Conservation (phyloP, 192 early-diverging fungal genomes). For the Phlyctochytrium planicorne region DNA sequence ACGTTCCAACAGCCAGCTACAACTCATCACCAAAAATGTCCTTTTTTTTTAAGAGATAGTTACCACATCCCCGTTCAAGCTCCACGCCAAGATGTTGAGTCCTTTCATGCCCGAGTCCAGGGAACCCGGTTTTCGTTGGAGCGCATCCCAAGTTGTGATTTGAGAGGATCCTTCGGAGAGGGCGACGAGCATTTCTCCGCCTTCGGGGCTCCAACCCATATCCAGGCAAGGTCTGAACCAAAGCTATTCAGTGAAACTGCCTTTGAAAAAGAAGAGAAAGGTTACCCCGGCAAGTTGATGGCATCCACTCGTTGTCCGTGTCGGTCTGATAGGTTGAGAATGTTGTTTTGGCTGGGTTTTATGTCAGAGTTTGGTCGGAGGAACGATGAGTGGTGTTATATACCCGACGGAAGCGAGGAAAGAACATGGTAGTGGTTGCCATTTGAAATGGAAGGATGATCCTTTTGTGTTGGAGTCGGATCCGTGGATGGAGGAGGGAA, state of each 20-base stretch:
- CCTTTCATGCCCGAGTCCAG: constrained; percentile 44
- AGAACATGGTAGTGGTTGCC: constrained; percentile 32
- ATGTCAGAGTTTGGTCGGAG: neutral
- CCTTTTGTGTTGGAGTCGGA: constrained; percentile 4
- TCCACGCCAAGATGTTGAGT: constrained; percentile 40
- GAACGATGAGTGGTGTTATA: neutral
- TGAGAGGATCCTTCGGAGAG: constrained; percentile 21
- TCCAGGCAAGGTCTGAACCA: constrained; percentile 27
- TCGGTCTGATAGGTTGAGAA: constrained; percentile 33
- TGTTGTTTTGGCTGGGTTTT: constrained; percentile 13
- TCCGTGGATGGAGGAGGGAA: constrained; percentile 12
- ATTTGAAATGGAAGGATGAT: constrained; percentile 29
- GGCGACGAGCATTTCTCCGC: constrained; percentile 40
- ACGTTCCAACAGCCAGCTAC: constrained; percentile 47
- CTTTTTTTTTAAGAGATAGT: constrained; percentile 10
- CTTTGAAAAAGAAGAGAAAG: too few relatives aligned
- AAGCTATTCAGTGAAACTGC: neutral
- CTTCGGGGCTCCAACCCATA: constrained; percentile 38
- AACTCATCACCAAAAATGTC: neutral
- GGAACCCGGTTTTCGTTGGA: constrained; percentile 8
- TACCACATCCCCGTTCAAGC: constrained; percentile 38
- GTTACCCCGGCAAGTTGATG: constrained; percentile 27
- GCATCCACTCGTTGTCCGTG: constrained; percentile 31
- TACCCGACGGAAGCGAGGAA: constrained; percentile 40
- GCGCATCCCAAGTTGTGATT: constrained; percentile 42